Evolutionary conservation across 352 stramenopile genomes (phyloP).

Genomic region (Globisporangium parvum): DNA sequence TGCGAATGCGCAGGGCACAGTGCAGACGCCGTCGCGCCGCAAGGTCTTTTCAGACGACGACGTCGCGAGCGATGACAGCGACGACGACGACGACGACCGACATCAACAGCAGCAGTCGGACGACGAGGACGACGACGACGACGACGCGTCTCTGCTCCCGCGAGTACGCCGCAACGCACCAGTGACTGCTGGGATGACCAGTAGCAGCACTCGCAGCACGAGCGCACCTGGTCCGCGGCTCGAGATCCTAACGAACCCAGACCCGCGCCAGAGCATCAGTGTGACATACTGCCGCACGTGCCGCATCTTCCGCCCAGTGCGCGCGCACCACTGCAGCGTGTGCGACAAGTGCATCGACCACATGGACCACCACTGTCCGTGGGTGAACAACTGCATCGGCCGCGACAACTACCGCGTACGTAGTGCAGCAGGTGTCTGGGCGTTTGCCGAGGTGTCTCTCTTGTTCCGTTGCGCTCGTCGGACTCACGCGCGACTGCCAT

Average conservation of each 20-base stretch:
- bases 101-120: neutral
- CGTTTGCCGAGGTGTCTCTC: too few relatives aligned
- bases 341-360: conserved; percentile 90
- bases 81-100: conserved; percentile 11
- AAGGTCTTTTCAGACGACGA: conserved; percentile 6
- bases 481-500: neutral
- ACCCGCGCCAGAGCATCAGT: neutral
- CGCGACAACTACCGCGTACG: conserved; percentile 93
- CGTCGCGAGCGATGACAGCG: conserved; percentile 14
- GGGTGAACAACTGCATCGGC: conserved; percentile 97
- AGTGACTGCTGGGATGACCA: neutral
- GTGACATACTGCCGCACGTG: conserved; percentile 49
- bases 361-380: conserved; percentile 98
- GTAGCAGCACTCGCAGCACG: neutral
- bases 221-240: conserved; percentile 11
- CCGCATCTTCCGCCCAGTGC: conserved; percentile 38
- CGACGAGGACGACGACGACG: conserved; percentile 1
- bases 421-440: neutral
- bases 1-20: conserved; percentile 10
- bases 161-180: conserved; percentile 16
- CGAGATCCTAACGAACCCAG: conserved; percentile 19
- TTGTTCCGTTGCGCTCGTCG: too few relatives aligned
- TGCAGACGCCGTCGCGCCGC: conserved; percentile 1
- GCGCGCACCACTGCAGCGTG: conserved; percentile 69
- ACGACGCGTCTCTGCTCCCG: conserved; percentile 16